Percentiles rank a stretch among this genome's conserved stretches.
These are phyloP conservation scores for Colletotrichum sojae DNA, from an alignment of 2,329 filamentous ascomycete species.

Conservation along the genomic window DNA sequence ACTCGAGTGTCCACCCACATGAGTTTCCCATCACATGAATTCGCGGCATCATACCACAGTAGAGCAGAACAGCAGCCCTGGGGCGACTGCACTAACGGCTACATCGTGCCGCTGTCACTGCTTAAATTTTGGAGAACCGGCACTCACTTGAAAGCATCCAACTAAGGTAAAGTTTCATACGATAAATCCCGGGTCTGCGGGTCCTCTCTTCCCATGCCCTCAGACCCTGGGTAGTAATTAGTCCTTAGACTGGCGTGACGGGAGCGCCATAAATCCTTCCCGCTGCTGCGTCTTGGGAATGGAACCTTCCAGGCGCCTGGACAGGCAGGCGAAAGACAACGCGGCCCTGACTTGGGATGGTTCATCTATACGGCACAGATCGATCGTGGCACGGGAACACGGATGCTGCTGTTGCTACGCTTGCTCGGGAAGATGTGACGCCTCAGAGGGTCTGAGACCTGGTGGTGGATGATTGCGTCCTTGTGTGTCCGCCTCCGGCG, in stretches of 20 bases:
- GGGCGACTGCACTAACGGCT: too few relatives aligned
- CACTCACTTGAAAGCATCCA: constrained; percentile 7
- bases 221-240: too few relatives aligned
- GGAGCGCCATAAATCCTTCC: constrained; percentile 4
- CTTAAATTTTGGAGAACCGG: constrained; percentile 31
- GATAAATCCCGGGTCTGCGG: too few relatives aligned
- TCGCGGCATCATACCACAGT: background rate
- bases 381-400: constrained; percentile 15
- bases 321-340: constrained; percentile 22
- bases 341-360: background rate
- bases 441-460: background rate
- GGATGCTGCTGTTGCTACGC: background rate
- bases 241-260: background rate
- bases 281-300: constrained; percentile 7
- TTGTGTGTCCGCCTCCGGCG: constrained; percentile 22
- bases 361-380: background rate
- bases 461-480: constrained; percentile 20
- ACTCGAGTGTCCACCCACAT: constrained; percentile 5
- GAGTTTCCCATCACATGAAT: constrained; percentile 13
- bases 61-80: too few relatives aligned
- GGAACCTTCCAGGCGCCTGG: constrained; percentile 12
- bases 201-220: too few relatives aligned
- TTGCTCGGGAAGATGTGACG: background rate
- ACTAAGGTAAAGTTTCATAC: background rate
- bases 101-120: background rate